Conservation (phyloP, 139 green algal genomes). For the Chlamydomonas sp. region DNA sequence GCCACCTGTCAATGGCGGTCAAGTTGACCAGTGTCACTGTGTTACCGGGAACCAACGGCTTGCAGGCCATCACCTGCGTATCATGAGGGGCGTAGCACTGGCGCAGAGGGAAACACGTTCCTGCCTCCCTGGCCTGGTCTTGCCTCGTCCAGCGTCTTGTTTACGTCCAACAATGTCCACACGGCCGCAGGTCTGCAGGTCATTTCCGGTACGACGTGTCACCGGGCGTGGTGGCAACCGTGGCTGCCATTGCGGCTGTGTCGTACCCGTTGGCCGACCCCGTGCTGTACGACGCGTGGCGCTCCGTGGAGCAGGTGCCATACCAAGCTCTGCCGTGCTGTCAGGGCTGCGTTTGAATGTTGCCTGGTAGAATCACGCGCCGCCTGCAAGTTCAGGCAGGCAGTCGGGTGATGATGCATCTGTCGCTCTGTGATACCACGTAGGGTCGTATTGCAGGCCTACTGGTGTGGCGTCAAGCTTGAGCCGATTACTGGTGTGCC, state of each 20-base stretch:
- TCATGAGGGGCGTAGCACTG: no score
- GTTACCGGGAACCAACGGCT: no score
- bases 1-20: no score
- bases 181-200: conserved; percentile 5
- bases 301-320: conserved; percentile 14
- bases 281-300: conserved; percentile 12
- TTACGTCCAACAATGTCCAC: background rate
- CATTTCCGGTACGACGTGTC: background rate
- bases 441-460: no score
- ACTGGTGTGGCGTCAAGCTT: no score
- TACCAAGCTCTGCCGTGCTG: conserved; percentile 3
- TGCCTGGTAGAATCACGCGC: background rate
- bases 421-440: no score
- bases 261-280: conserved; percentile 50
- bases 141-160: background rate
- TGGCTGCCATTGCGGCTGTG: conserved; percentile 6
- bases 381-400: no score
- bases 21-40: no score
- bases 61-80: no score
- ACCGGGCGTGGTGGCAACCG: background rate
- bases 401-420: no score
- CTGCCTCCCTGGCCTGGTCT: background rate
- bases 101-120: no score
- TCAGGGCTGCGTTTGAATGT: background rate
- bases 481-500: no score